These are phyloP conservation scores for Onygenales sp. DNA, from an alignment of 2,329 filamentous ascomycete species.

Conservation along the genomic window DNA sequence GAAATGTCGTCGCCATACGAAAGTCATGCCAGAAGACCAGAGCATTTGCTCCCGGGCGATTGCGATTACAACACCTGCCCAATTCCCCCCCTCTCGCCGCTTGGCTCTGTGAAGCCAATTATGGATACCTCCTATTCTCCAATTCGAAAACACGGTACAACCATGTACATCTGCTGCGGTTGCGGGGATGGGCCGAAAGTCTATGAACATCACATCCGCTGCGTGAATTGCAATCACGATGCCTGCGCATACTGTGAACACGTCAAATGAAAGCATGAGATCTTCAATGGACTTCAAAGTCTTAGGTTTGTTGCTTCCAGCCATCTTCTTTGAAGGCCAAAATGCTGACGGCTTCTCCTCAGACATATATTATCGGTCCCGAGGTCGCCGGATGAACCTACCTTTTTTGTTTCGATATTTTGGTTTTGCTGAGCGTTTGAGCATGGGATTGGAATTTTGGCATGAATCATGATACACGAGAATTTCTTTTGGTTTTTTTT, in stretches of 20 bases:
- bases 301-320: neutral
- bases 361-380: neutral
- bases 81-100: neutral
- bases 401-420: neutral
- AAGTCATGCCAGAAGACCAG: neutral
- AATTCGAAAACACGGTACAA: slow-evolving; percentile 9
- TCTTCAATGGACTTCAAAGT: neutral
- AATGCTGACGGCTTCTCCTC: neutral
- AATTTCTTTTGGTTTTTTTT: neutral
- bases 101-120: neutral
- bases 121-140: neutral
- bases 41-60: neutral
- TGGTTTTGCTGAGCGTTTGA: neutral
- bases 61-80: neutral
- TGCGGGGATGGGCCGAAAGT: slow-evolving; percentile 32
- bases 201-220: slow-evolving; percentile 23
- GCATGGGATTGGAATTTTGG: neutral
- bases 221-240: slow-evolving; percentile 24
- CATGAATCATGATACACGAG: neutral
- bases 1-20: slow-evolving; percentile 5
- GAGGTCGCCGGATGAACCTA: neutral
- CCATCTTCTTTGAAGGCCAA: neutral
- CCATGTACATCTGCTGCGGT: slow-evolving; percentile 30
- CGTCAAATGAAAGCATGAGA: slow-evolving; percentile 17
- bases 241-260: slow-evolving; percentile 21